These are phyloP conservation scores for Trichoderma sp. DNA, from an alignment of 2,329 filamentous ascomycete species.

Conservation along the genomic window DNA sequence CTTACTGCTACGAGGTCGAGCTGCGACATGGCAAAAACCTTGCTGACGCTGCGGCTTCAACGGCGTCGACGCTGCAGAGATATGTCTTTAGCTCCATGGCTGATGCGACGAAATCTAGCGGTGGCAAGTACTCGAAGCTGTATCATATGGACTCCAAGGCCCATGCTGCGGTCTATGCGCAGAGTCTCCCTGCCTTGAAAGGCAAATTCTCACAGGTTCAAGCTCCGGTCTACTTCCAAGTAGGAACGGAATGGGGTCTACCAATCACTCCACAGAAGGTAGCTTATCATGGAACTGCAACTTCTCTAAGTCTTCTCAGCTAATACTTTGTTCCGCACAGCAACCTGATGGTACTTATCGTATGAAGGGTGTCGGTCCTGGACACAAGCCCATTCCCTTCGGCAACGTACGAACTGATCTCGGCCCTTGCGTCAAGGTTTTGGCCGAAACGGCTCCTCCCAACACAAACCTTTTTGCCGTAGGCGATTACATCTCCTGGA, in stretches of 20 bases:
- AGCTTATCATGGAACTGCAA: neutral
- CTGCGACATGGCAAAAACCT: constrained; percentile 45
- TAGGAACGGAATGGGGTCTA: constrained; percentile 30
- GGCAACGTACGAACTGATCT: constrained; percentile 29
- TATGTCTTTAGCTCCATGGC: constrained; percentile 47
- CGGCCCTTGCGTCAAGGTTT: constrained; percentile 29
- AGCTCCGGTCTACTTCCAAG: constrained; percentile 30
- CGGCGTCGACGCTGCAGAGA: constrained; percentile 40
- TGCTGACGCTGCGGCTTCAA: constrained; percentile 42
- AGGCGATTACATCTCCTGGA: constrained; percentile 29
- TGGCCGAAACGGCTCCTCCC: constrained; percentile 27
- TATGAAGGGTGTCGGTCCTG: constrained; percentile 29
- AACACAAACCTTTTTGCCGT: constrained; percentile 30
- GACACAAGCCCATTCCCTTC: constrained; percentile 30
- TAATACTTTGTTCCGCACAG: constrained; percentile 8
- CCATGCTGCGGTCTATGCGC: constrained; percentile 38
- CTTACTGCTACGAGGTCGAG: constrained; percentile 40
- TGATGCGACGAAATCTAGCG: constrained; percentile 43
- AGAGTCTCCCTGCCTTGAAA: constrained; percentile 22
- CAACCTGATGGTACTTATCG: constrained; percentile 31
- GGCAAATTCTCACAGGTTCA: constrained; percentile 31
- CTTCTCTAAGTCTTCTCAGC: neutral
- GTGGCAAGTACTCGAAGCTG: constrained; percentile 46
- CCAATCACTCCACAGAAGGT: constrained; percentile 31
- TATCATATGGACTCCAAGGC: constrained; percentile 51